phyloP scores from a whole-genome alignment of 176 grass and related monocot genomes.

The Oryza coarctata region DNA sequence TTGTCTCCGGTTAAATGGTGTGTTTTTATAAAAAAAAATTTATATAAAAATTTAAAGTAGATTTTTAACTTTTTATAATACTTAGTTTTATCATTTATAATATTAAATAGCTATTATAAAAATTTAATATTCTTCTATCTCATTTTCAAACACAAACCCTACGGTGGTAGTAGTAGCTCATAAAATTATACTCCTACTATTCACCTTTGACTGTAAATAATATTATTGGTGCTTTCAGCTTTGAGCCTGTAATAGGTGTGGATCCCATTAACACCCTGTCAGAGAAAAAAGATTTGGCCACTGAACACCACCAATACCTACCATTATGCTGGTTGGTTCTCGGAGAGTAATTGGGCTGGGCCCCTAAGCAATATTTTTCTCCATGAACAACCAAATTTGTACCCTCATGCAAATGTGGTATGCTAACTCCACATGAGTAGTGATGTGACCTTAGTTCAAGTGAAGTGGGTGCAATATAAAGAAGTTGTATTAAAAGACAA shows the following conservation, averaged over 20 bases:
- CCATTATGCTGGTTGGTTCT: slow-evolving; percentile 16
- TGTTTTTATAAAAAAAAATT: no score
- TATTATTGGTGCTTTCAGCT: background rate
- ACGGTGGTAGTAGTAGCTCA: no score
- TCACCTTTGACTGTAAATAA: background rate
- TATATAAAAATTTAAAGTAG: no score
- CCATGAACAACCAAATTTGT: slow-evolving; percentile 15
- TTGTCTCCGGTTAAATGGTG: no score
- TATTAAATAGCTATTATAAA: no score
- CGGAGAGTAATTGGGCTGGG: slow-evolving; percentile 26
- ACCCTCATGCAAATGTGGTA: background rate
- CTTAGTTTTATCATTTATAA: no score
- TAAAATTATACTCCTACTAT: no score
- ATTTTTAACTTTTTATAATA: no score
- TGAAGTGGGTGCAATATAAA: slow-evolving; percentile 21
- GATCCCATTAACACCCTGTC: background rate
- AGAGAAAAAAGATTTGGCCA: background rate
- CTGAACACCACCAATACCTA: slow-evolving; percentile 18
- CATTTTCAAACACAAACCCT: no score
- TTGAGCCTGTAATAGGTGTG: background rate
- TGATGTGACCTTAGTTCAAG: background rate
- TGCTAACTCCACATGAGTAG: background rate
- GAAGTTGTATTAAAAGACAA: background rate
- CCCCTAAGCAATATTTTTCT: slow-evolving; percentile 13
- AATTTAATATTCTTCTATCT: no score